Evolutionary conservation across 2,329 filamentous ascomycete species (phyloP), one percentile per base, ranked within the genome.

Genomic region (Elsinoe ampelina): DNA sequence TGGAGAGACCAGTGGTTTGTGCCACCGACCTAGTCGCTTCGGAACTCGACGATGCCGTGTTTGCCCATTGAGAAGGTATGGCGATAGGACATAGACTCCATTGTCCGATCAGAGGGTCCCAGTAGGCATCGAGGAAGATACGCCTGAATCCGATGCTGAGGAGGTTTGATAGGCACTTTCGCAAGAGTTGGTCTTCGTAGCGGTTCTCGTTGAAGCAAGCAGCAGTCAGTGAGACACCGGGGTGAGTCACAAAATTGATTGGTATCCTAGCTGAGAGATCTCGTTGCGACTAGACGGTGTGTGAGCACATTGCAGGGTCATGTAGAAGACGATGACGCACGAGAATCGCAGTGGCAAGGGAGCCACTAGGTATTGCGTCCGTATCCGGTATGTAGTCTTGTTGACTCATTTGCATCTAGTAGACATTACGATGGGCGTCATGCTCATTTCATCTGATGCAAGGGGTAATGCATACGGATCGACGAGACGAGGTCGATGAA

Each of bases 51-150:
- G 57, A 55, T 61, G 56, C 22, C 15, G 58, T 3, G 58, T 47
- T 26, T 5, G 4, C 5, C 56, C 34, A 39, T 58, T 15, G 19
- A 13, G 54, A 11, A 6, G 54, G 54, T 20, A 56, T n/a, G 47
- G 54, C 67, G 2, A 79, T 79, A 0, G 83, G 83, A 65, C 83
- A 86, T 15, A 86, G 73, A 51, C 73, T 79, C 80, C 83, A 86
- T 39, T 73, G 65, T 32, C 68, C 68, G 26, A 76, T 73, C 30
- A 69, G 72, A 20, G 74, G 64, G 61, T 85, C 82, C 83, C 83
- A 86, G 63, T 83, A 86, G 11, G 84, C 62, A 65, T 86, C 83
- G 26, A 84, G 68, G 42, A 79, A 69, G 45, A 85, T 73, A 43
- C 79, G 74, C 38, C 77, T 74, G 62, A 82, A 84, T 4, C 81